Evolutionary conservation across 768 basidiomycete species (phyloP).

Genomic region (Amanita muscaria): DNA sequence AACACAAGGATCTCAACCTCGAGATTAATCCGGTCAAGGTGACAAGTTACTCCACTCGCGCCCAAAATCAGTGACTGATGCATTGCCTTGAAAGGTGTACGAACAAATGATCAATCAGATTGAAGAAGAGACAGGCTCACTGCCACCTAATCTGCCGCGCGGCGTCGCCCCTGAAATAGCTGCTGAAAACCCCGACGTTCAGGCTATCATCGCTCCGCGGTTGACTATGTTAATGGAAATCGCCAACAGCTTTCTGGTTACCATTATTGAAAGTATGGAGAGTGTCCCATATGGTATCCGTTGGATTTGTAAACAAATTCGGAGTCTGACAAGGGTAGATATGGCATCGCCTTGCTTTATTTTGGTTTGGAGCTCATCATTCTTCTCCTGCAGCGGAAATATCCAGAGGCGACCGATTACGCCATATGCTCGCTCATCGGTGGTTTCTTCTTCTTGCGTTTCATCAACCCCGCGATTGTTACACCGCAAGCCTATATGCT

Average conservation of each 20-base stretch:
- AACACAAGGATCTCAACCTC: conserved; percentile 98
- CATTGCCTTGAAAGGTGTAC: conserved; percentile 69
- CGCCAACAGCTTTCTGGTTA: conserved; percentile 92
- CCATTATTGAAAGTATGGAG: conserved; percentile 98
- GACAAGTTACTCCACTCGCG: conserved; percentile 9
- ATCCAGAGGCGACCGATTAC: conserved; percentile 97
- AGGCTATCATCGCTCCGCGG: conserved; percentile 95
- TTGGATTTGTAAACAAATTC: conserved; percentile 99
- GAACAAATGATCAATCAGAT: conserved; percentile 99
- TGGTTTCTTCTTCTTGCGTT: conserved; percentile 99
- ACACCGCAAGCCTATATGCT: conserved; percentile 99
- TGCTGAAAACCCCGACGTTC: conserved; percentile 88
- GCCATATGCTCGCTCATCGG: conserved; percentile 98
- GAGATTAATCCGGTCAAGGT: conserved; percentile 99
- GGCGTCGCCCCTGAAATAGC: conserved; percentile 95
- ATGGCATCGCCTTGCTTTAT: background rate
- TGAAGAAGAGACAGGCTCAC: conserved; percentile 89
- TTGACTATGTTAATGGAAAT: conserved; percentile 99
- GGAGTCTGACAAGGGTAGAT: conserved; percentile 87
- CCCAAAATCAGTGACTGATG: background rate
- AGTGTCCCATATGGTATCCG: conserved; percentile 98
- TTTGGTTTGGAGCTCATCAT: conserved; percentile 5
- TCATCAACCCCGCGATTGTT: conserved; percentile 98
- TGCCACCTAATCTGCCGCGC: conserved; percentile 86
- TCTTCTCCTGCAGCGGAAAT: conserved; percentile 66